Evolutionary conservation across 2,329 filamentous ascomycete species (phyloP), one percentile per base, ranked within the genome.

Genomic region (Colletotrichum tamarilloi): DNA sequence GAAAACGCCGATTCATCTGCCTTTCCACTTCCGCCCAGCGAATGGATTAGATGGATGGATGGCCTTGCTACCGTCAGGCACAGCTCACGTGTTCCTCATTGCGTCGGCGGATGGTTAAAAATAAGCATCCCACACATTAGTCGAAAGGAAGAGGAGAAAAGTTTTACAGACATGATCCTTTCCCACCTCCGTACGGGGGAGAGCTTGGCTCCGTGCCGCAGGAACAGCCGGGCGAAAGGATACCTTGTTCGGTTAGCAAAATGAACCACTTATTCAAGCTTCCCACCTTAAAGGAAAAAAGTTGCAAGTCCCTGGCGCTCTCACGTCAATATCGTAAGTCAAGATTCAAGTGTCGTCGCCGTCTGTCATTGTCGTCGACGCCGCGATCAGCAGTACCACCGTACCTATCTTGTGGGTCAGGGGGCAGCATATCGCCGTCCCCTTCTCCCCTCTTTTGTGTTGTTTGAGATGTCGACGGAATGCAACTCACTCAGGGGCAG

Each of bases 51-150:
- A 42, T n/a, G 16, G 42, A 53, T 22, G 42, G 65, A 60, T 69
- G 24, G 42, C 70, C 70, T 60, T 72, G 59, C 66, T 64, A 64
- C 38, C 35, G 59, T 35, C 66, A 69, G 70, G 64, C 57, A 69
- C 42, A 55, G 66, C 70, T 72, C 66, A 59, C 53, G 32, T 46
- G 66, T 70, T 66, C 49, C 30, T 24, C 46, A 49, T 19, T 14
- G 16, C 32, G 52, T 12, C 28, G 42, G 42, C n/a, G 19, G 7
- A 55, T 63, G 16, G 22, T 63, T 35, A 63, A 38, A 63, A 63
- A 38, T 53, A 63, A 53, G n/a, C 46, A 26, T 32, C n/a, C 46
- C 30, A 19, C 14, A 63, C 19, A 19, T 26, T 12, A 24, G 14
- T 38, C n/a, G 7, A 12, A n/a, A 14, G 32, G 16, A 22, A 19